These are phyloP conservation scores for Hypoxylon crocopeplum DNA, from an alignment of 495 filamentous ascomycete genomes.

Conservation along the genomic window DNA sequence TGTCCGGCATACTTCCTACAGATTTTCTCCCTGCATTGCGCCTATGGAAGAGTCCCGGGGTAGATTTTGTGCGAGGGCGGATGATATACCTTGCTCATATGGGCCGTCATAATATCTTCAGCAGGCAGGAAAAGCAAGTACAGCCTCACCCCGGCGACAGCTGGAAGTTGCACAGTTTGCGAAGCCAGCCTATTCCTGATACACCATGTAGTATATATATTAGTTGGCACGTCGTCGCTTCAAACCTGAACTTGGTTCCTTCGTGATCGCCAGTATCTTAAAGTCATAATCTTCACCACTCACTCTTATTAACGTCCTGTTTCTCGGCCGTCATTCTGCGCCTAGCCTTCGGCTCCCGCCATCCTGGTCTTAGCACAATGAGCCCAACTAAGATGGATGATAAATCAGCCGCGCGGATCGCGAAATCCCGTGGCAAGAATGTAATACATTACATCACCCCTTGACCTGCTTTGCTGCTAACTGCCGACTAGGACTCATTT, in stretches of 20 bases:
- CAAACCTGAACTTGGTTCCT: background rate
- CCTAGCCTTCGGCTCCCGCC: background rate
- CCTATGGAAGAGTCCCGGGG: background rate
- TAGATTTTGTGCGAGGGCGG: conserved; percentile 1
- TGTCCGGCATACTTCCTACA: conserved; percentile 21
- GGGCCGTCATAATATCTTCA: conserved; percentile 14
- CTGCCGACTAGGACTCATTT: conserved; percentile 48
- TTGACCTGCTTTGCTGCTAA: conserved; percentile 13
- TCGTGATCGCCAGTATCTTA: background rate
- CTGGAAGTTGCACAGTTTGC: background rate
- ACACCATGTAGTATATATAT: conserved; percentile 14
- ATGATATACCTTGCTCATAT: conserved; percentile 9
- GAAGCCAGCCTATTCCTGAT: conserved; percentile 4
- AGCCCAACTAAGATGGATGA: conserved; percentile 53
- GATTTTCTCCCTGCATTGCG: conserved; percentile 19
- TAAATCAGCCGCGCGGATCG: conserved; percentile 53
- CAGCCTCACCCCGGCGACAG: conserved; percentile 1
- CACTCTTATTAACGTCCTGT: background rate
- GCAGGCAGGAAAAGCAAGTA: conserved; percentile 21
- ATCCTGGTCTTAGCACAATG: conserved; percentile 35
- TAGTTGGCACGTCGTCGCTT: background rate
- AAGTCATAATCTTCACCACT: background rate
- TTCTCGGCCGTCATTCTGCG: background rate
- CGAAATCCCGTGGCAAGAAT: conserved; percentile 48
- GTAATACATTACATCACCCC: conserved; percentile 24